Base-by-base conservation (phyloP, 2,329 filamentous ascomycete genomes). In the Helotiales sp. region DNA sequence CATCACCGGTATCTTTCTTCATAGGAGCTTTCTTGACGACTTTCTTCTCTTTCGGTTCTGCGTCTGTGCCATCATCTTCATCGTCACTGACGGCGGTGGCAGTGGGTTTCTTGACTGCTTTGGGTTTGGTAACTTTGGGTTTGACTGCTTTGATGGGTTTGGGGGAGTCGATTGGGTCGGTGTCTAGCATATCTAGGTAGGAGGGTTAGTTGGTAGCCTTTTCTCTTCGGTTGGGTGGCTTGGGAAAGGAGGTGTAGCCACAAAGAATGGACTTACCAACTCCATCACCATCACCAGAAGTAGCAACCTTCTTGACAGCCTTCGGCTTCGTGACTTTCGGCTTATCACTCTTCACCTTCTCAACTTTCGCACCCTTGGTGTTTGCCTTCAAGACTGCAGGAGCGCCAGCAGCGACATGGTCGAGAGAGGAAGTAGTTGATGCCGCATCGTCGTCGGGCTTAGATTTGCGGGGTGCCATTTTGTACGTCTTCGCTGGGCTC, bases 391-490 rank as follows among this genome's bases (percentile, higher is more conserved):
- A 56, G 17, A 61, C 25, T 13, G 51, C 46, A 22, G 51, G 24
- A n/a, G 53, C 40, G n/a, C n/a, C n/a, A n/a, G n/a, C n/a, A n/a
- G n/a, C n/a, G n/a, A n/a, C n/a, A 2, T 59, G 57, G 1, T 44
- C 40, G 22, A n/a, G 24, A 5, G 58, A 60, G 13, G 60, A 46
- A 17, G 50, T 52, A 13, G 54, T 56, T 22, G 61, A 57, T 10
- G 59, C 36, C 12, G 49, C 50, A 31, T 54, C 54, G 27, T 59
- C 58, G 27, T 60, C 59, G 2, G 49, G 25, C 49, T 60, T 65
- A 36, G 61, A 57, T 54, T 65, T 65, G 25, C 59, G 61, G 10
- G 63, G 62, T 34, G 61, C 65, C 63, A 66, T 67, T 15, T 19
- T 59, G n/a, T n/a, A n/a, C n/a, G n/a, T n/a, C n/a, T n/a, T n/a